These are phyloP conservation scores for Cutaneotrichosporon curvatum DNA, from an alignment of 1,284 basidiomycete species.

Conservation along the genomic window DNA sequence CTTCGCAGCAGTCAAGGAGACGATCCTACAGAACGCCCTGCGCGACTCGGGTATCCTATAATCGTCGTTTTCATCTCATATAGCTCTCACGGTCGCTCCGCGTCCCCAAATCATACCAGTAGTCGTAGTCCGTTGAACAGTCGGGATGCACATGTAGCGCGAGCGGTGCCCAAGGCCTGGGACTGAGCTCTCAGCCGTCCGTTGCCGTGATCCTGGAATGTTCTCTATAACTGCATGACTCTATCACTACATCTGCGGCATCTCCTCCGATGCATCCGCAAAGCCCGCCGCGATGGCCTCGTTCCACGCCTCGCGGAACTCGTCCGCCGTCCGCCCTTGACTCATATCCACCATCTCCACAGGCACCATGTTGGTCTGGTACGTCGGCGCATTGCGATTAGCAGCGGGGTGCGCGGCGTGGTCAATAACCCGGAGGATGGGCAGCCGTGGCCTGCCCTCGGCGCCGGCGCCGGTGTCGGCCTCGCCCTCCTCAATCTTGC, in stretches of 20 bases:
- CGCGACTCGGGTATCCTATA: constrained; percentile 45
- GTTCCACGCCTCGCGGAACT: constrained; percentile 54
- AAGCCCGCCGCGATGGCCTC: constrained; percentile 20
- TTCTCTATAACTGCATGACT: no score
- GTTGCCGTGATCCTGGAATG: no score
- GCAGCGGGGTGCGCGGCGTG: constrained; percentile 62
- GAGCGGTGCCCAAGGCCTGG: no score
- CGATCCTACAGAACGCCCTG: constrained; percentile 65
- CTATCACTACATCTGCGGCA: no score
- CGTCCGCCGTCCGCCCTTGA: constrained; percentile 61
- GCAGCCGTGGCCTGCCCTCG: constrained; percentile 30
- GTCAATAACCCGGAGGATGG: constrained; percentile 63
- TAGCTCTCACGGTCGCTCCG: no score
- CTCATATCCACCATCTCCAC: constrained; percentile 75
- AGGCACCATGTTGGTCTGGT: constrained; percentile 88
- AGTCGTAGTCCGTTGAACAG: no score
- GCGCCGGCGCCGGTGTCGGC: neutral
- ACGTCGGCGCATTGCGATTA: constrained; percentile 59
- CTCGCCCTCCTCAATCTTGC: neutral
- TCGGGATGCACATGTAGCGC: no score
- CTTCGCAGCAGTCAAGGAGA: constrained; percentile 95
- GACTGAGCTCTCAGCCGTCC: no score
- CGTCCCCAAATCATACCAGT: no score
- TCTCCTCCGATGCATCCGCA: neutral
- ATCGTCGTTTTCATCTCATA: neutral